phyloP scores from a whole-genome alignment of 2,329 filamentous ascomycete genomes.

The Cercospora sp. region DNA sequence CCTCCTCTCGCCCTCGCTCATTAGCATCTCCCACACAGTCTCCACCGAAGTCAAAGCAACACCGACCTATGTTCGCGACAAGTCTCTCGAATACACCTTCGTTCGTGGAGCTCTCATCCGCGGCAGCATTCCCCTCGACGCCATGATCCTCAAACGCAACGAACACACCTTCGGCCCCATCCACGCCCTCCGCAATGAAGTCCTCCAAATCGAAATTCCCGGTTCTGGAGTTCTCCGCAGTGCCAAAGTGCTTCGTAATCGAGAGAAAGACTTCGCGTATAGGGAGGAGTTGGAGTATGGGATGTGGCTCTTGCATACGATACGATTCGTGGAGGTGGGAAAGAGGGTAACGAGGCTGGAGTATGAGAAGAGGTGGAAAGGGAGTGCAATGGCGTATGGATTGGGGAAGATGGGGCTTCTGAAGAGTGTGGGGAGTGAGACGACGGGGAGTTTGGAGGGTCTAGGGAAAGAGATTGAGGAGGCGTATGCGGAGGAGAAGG shows the following conservation, averaged over 20 bases:
- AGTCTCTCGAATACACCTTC: slow-evolving; percentile 18
- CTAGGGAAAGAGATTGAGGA: slow-evolving; percentile 12
- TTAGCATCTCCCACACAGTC: slow-evolving; percentile 6
- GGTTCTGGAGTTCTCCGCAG: neutral
- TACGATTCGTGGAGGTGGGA: slow-evolving; percentile 1
- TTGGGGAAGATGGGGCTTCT: slow-evolving; percentile 6
- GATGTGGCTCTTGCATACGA: slow-evolving; percentile 14
- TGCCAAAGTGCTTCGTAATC: slow-evolving; percentile 13
- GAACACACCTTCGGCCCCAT: slow-evolving; percentile 18
- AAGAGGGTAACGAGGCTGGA: slow-evolving; percentile 15
- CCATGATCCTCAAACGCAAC: slow-evolving; percentile 11
- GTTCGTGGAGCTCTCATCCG: slow-evolving; percentile 11
- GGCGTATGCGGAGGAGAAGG: slow-evolving; percentile 41
- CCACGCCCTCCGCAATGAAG: slow-evolving; percentile 13
- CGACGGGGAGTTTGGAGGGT: slow-evolving; percentile 2
- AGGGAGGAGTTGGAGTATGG: slow-evolving; percentile 12
- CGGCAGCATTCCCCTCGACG: slow-evolving; percentile 16
- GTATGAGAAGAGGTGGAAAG: slow-evolving; percentile 24
- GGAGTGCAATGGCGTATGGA: slow-evolving; percentile 13
- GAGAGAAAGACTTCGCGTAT: slow-evolving; percentile 16
- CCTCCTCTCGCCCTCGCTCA: slow-evolving; percentile 18
- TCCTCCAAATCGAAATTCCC: slow-evolving; percentile 12
- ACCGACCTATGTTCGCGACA: slow-evolving; percentile 10
- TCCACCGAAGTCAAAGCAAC: slow-evolving; percentile 9
- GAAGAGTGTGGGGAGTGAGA: neutral